A percentile compares a stretch with the other conserved stretches of the same genome.
phyloP scores from a whole-genome alignment of 202 grass and related monocot species.

The Setaria italica region DNA sequence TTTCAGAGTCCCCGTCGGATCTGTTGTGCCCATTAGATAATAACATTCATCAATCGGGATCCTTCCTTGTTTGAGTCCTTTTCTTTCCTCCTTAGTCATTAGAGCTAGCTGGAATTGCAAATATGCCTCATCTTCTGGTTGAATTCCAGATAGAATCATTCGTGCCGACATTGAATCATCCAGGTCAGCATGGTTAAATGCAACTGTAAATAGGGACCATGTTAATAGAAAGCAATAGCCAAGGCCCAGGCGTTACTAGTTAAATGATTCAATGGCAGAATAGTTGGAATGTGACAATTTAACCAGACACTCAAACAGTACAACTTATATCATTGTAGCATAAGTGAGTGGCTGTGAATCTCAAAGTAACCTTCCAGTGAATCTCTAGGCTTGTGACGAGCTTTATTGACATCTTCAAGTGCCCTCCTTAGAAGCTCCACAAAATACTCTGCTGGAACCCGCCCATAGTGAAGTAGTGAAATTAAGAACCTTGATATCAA shows the following conservation, averaged over 20 bases:
- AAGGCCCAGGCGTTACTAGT: constrained; percentile 1
- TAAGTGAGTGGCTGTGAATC: not conserved
- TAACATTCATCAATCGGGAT: constrained; percentile 68
- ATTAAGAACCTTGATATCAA: constrained; percentile 75
- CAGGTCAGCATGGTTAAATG: constrained; percentile 61
- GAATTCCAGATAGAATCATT: constrained; percentile 77
- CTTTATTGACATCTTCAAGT: constrained; percentile 48
- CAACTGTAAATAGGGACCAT: constrained; percentile 56
- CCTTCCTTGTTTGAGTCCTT: constrained; percentile 62
- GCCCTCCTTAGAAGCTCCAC: constrained; percentile 67
- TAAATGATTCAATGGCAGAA: constrained; percentile 1
- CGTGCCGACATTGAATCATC: constrained; percentile 61
- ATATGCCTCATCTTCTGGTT: constrained; percentile 60
- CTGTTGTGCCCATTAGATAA: constrained; percentile 83
- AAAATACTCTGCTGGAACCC: constrained; percentile 78
- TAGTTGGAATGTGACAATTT: not conserved
- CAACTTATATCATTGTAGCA: not conserved
- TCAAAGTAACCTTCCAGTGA: constrained; percentile 54
- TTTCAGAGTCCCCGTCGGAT: constrained; percentile 63
- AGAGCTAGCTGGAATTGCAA: constrained; percentile 55
- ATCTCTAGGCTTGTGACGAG: constrained; percentile 31
- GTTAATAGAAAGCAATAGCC: not conserved
- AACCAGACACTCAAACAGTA: not conserved
- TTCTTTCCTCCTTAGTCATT: constrained; percentile 62
- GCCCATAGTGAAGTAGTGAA: constrained; percentile 60